phyloP scores from a whole-genome alignment of 129 eudicot genomes.

The Saussurea involucrata region DNA sequence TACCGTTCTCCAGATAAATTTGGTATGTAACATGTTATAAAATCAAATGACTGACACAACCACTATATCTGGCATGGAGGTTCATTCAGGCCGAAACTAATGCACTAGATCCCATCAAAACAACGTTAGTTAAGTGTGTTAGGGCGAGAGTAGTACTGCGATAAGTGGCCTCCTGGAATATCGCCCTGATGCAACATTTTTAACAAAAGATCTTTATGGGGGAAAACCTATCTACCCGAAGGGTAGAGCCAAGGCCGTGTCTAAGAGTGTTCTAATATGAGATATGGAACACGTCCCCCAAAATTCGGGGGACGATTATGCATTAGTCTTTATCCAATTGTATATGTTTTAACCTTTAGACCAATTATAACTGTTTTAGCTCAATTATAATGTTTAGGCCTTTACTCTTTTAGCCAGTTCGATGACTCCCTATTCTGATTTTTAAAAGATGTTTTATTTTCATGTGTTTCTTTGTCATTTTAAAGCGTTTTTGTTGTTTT shows the following conservation, averaged over 20 bases:
- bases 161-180: not conserved
- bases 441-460: too few species aligned
- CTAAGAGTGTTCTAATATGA: too few species aligned
- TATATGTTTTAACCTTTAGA: not conserved
- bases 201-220: not conserved
- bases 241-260: not conserved
- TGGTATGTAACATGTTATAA: conserved; percentile 26
- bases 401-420: too few species aligned
- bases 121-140: not conserved
- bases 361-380: not conserved
- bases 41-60: not conserved
- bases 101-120: not conserved
- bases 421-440: too few species aligned
- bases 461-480: too few species aligned
- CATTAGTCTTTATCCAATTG: not conserved
- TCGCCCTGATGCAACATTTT: not conserved
- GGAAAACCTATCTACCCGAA: not conserved
- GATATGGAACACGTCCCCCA: not conserved
- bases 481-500: too few species aligned
- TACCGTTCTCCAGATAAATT: conserved; percentile 27
- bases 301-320: not conserved
- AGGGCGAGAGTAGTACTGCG: not conserved
- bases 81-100: too few species aligned
- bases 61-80: not conserved
- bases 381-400: not conserved